phyloP scores from a whole-genome alignment of 148 eudicot species.

The Camellia lanceoleosa region DNA sequence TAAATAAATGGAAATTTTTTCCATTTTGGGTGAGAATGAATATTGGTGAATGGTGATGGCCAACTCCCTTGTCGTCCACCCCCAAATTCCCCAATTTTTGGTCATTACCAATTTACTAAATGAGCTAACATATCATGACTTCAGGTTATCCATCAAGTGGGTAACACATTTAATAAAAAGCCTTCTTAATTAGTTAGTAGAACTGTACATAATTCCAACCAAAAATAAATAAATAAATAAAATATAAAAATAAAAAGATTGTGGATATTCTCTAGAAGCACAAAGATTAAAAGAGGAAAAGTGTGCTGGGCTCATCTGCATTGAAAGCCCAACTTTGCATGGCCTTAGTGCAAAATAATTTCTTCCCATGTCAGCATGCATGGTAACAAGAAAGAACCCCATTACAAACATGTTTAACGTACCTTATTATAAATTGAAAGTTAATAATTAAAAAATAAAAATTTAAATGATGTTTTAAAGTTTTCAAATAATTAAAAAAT shows the following conservation, averaged over 20 bases:
- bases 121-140: neutral
- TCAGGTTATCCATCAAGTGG: neutral
- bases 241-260: neutral
- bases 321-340: neutral
- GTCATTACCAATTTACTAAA: neutral
- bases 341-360: neutral
- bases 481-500: too few species aligned
- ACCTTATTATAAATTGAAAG: too few species aligned
- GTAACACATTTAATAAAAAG: neutral
- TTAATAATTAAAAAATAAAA: too few species aligned
- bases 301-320: neutral
- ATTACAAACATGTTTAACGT: too few species aligned
- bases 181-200: neutral
- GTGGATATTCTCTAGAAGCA: neutral
- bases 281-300: too few species aligned
- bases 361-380: neutral
- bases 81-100: neutral
- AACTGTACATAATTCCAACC: neutral
- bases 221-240: neutral
- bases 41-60: too few species aligned
- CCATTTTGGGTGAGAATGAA: too few species aligned
- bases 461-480: too few species aligned
- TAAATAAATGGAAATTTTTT: too few species aligned
- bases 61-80: neutral
- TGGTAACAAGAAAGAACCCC: neutral